Base-by-base conservation (phyloP, 352 stramenopile genomes). In the Aphanomyces euteiches region DNA sequence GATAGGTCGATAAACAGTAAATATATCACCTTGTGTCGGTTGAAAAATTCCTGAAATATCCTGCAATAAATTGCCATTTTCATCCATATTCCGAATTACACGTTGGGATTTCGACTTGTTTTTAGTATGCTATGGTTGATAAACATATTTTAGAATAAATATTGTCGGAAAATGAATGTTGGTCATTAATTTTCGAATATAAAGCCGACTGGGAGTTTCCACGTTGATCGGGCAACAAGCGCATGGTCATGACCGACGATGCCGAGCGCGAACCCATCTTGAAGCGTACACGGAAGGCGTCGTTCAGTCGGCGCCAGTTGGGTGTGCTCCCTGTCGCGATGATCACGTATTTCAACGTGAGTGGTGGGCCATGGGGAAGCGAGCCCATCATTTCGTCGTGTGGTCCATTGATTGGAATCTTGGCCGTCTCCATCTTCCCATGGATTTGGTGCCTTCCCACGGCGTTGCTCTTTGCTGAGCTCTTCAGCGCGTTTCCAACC, bases 281-380 rank as follows among this genome's bases (percentile, higher is more conserved):
- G 48, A 61, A 61, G 34, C 13, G 54, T 17, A 28, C 13, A 5
- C 64, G 64, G 7, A 54, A 56, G 37, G 28, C 5, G 43, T 63
- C 47, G 47, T 53, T 36, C 8, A 58, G 64, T 34, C 81, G 83
- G 63, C 81, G 83, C 50, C 77, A 89, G 57, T 71, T 90, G 50
- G 83, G 83, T 71, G 84, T 90, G 75, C 50, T 85, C 48, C 84
- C 79, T 43, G 80, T 90, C 12, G 83, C 83, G 43, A 79, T 93
- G 56, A 92, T 90, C 70, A 90, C 83, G 36, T 90, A 90, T 72
- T 90, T 90, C 60, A 90, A 90, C 47, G 83, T 90, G 41, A 88
- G 80, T 59, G 83, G 83, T 47, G 83, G 83, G 3, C 82, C 83
- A 5, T 91, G 83, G 83, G 83, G 83, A 13, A 87, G 77, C 28